Evolutionary conservation across 1,284 basidiomycete species (phyloP), one percentile per base, ranked within the genome.

Genomic region (Irpex lacteus): DNA sequence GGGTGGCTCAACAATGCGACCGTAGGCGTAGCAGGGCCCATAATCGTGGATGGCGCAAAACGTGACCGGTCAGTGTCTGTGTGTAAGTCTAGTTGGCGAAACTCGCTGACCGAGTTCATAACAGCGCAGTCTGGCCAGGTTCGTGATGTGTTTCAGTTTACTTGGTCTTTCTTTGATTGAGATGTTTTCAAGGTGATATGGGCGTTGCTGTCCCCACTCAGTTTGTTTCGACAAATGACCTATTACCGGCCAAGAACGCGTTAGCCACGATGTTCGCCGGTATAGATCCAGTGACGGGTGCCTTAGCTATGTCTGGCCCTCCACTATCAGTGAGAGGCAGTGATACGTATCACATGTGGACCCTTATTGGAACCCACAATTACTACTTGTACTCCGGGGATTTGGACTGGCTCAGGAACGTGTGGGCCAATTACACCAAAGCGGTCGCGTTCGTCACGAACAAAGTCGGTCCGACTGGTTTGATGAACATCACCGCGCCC

Each of bases 11-110:
- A 87, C 68, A 82, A 85, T 65, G 85, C 84, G 1, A 82, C 77
- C 0, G 74, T 87, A 1, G 85, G 85, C 8, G 76, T 86, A 15
- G 83, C 82, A 5, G 82, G 85, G 0, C 85, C 85, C 3, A 86
- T 87, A 57, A 86, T 87, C 58, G 85, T 87, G 4, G 85, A 87
- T 65, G 85, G 85, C 32, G 85, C 85, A 3, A 87, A 87, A 70
- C 80, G 85, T 6, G 85, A 86, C 67, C 77, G 84, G 83, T 82
- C 59, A 65, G 76, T 66, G 21, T 19, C 37, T 6, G 26, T 26
- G 3, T 26, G 26, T 26, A 26, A 26, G 26, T 26, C 13, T n/a
- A 9, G 15, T 8, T 26, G 19, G 50, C 50, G 18, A 7, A 52
- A 21, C 18, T 58, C 3, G 18, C 3, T 6, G 54, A 15, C 59